Conservation (phyloP, 805 yeast species). For the Isabelozyma heimii region DNA sequence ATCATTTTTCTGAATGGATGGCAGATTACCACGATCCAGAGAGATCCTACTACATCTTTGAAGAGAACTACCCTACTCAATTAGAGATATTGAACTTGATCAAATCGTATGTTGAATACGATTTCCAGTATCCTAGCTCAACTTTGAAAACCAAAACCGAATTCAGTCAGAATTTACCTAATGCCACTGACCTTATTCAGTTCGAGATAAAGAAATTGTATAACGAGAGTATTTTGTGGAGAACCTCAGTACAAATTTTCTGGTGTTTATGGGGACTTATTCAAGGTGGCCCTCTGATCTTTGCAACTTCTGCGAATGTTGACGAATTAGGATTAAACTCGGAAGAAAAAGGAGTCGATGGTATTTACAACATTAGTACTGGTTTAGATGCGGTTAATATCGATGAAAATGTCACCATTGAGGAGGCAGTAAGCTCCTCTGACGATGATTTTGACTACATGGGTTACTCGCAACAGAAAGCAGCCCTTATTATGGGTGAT, state of each 20-base stretch:
- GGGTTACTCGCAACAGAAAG: constrained; percentile 72
- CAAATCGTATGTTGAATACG: constrained; percentile 72
- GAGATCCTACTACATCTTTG: constrained; percentile 49
- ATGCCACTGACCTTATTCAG: constrained; percentile 29
- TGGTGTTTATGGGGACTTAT: constrained; percentile 95
- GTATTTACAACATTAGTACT: constrained; percentile 38
- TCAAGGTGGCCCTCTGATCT: constrained; percentile 54
- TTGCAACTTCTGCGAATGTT: constrained; percentile 6
- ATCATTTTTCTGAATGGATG: constrained; percentile 98
- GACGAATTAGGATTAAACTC: constrained; percentile 14
- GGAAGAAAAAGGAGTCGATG: constrained; percentile 37
- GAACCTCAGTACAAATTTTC: constrained; percentile 70
- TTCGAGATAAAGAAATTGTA: constrained; percentile 50
- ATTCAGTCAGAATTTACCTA: constrained; percentile 6
- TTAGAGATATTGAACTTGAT: constrained; percentile 70
- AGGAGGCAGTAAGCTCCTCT: constrained; percentile 34
- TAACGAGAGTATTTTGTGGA: constrained; percentile 72
- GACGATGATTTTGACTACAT: constrained; percentile 77
- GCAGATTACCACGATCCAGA: constrained; percentile 74
- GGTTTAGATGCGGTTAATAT: constrained; percentile 55
- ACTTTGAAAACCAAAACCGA: constrained; percentile 20
- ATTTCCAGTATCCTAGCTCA: constrained; percentile 36
- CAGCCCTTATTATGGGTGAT: constrained; percentile 73
- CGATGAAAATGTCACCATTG: constrained; percentile 20
- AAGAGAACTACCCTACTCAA: constrained; percentile 59